Evolutionary conservation across 2,329 filamentous ascomycete species (phyloP).

Genomic region (Aplosporella prunicola): DNA sequence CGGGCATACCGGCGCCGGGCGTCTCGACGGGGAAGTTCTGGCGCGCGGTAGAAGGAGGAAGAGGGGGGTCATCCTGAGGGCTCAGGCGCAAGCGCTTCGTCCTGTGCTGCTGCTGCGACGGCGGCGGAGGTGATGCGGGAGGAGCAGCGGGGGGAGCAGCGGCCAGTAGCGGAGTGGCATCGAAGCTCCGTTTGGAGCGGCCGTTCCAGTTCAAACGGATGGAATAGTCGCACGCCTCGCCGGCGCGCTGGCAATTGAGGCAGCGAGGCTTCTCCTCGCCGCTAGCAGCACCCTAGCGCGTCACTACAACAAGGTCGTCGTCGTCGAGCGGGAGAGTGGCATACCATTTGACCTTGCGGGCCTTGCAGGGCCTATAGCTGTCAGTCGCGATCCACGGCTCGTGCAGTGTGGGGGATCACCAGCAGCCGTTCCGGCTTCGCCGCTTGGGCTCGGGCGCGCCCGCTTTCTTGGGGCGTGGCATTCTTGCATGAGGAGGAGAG

Average conservation of each 20-base stretch:
- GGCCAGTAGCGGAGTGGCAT: constrained; percentile 14
- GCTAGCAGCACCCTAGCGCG: constrained; percentile 31
- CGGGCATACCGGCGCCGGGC: constrained; percentile 7
- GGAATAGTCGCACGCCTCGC: constrained; percentile 69
- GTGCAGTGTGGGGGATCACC: constrained; percentile 34
- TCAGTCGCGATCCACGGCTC: background rate
- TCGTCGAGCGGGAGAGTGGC: constrained; percentile 8
- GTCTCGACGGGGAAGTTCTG: constrained; percentile 1
- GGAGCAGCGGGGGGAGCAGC: constrained; percentile 11
- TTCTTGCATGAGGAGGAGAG: constrained; percentile 22
- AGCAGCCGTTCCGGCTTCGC: constrained; percentile 59
- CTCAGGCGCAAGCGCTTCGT: constrained; percentile 27
- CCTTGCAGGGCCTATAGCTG: constrained; percentile 61
- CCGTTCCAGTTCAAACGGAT: constrained; percentile 76
- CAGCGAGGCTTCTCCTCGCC: constrained; percentile 68
- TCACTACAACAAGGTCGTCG: constrained; percentile 13
- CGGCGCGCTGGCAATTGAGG: constrained; percentile 61
- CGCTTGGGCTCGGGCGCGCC: constrained; percentile 56
- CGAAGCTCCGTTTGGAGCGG: constrained; percentile 46
- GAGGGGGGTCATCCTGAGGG: constrained; percentile 12
- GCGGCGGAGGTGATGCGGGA: constrained; percentile 14
- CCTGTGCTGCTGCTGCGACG: constrained; percentile 18
- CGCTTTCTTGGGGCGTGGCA: constrained; percentile 59
- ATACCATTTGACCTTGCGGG: constrained; percentile 67
- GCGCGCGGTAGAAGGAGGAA: background rate